phyloP scores from a whole-genome alignment of 768 basidiomycete species.

The Tylopilus sp. region DNA sequence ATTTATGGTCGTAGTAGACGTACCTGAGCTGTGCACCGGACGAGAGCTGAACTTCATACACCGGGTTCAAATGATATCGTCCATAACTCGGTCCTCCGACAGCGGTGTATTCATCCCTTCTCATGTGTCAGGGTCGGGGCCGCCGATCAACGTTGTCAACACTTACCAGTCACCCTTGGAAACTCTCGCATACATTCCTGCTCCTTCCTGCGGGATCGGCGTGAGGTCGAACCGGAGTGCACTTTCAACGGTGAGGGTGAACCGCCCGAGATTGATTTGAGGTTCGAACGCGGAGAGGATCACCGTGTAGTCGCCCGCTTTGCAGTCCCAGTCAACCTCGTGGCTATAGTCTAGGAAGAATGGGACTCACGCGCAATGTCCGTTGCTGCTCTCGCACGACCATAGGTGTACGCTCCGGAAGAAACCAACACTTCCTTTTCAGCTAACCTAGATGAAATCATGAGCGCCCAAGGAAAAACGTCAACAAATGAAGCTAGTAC shows the following conservation, averaged over 20 bases:
- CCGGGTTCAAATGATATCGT: conserved; percentile 65
- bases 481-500: conserved; percentile 26
- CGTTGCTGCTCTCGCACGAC: conserved; percentile 54
- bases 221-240: conserved; percentile 57
- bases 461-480: background rate
- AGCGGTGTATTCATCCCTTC: conserved; percentile 56
- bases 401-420: conserved; percentile 82
- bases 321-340: background rate
- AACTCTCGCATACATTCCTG: conserved; percentile 79
- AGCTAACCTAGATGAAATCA: conserved; percentile 38
- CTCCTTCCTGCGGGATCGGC: conserved; percentile 79
- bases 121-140: background rate
- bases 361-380: conserved; percentile 49
- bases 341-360: background rate
- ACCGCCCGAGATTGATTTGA: conserved; percentile 55
- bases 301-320: conserved; percentile 71
- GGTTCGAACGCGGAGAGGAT: conserved; percentile 87
- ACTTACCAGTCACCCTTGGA: conserved; percentile 73
- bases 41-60: conserved; percentile 57
- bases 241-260: conserved; percentile 61
- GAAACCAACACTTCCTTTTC: conserved; percentile 68
- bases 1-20: conserved; percentile 15
- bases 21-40: conserved; percentile 57
- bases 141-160: background rate
- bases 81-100: conserved; percentile 68